Conservation (phyloP, 495 filamentous ascomycete genomes). For the Extremus antarcticus region DNA sequence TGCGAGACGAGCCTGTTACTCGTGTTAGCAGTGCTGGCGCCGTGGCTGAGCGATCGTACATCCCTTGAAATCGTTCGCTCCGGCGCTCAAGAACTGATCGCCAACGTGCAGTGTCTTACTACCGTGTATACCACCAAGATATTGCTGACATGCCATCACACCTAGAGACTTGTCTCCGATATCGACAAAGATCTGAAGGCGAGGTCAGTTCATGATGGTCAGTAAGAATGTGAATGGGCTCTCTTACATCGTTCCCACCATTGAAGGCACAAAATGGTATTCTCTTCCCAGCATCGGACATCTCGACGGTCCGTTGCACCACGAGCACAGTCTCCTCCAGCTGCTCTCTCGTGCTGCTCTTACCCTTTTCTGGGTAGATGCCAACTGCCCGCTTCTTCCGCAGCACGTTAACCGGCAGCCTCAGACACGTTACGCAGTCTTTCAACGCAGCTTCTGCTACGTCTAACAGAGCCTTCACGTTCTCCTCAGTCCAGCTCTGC, state of each 20-base stretch:
- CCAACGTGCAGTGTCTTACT: constrained; percentile 67
- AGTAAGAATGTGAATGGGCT: not conserved
- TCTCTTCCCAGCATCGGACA: constrained; percentile 53
- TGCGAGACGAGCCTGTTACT: constrained; percentile 44
- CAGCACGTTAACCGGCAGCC: constrained; percentile 63
- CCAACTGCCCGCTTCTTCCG: constrained; percentile 92
- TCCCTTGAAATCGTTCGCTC: constrained; percentile 94
- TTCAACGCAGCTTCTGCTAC: constrained; percentile 71
- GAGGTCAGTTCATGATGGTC: not conserved
- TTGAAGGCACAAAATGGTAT: constrained; percentile 98
- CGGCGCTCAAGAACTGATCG: constrained; percentile 91
- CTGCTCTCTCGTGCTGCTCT: constrained; percentile 71
- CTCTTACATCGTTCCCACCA: constrained; percentile 35
- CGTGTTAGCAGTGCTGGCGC: not conserved
- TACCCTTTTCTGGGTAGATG: constrained; percentile 55
- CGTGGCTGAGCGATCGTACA: not conserved
- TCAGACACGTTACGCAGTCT: constrained; percentile 66
- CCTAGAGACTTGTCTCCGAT: constrained; percentile 97
- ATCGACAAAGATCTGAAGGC: constrained; percentile 82
- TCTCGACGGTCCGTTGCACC: constrained; percentile 81
- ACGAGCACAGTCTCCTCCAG: constrained; percentile 93
- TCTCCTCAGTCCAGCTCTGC: constrained; percentile 66
- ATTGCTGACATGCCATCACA: constrained; percentile 82
- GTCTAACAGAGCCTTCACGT: constrained; percentile 70
- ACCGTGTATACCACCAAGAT: constrained; percentile 64